These are phyloP conservation scores for Coniochaeta sp. DNA, from an alignment of 2,329 filamentous ascomycete species.

Conservation along the genomic window DNA sequence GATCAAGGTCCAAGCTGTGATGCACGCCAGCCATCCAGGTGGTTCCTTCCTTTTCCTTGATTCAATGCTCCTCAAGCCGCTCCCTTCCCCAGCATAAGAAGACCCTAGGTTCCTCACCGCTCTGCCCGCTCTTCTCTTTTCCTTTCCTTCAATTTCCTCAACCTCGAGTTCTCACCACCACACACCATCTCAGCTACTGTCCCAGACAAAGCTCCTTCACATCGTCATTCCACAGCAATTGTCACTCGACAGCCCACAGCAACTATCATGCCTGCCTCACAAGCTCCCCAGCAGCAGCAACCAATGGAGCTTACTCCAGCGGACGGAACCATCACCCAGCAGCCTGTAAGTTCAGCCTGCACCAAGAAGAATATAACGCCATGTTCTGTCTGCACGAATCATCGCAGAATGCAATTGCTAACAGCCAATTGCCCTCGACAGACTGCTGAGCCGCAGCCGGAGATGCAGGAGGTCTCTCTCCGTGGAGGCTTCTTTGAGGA, in stretches of 20 bases:
- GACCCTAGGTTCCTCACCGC: not conserved
- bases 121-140: not conserved
- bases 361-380: not conserved
- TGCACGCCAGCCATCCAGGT: not conserved
- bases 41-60: not conserved
- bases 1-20: not conserved
- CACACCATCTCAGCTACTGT: not conserved
- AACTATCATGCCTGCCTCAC: slow-evolving; percentile 19
- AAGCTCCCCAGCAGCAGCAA: slow-evolving; percentile 19
- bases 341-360: slow-evolving; percentile 16
- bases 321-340: slow-evolving; percentile 17
- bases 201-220: not conserved
- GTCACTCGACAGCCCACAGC: not conserved
- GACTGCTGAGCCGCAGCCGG: slow-evolving; percentile 18
- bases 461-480: slow-evolving; percentile 12
- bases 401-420: not conserved
- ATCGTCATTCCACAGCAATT: not conserved
- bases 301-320: slow-evolving; percentile 19
- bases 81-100: slow-evolving; percentile 4
- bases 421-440: slow-evolving; percentile 4
- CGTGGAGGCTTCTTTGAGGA: slow-evolving; percentile 23
- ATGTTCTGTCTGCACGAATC: not conserved
- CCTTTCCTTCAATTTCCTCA: not conserved
- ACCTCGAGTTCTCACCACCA: not conserved
- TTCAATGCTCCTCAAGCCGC: not conserved